Percentiles rank a stretch among this genome's conserved stretches.
phyloP scores from a whole-genome alignment of 2,329 filamentous ascomycete species.

The Phaeosphaeriaceae sp. region DNA sequence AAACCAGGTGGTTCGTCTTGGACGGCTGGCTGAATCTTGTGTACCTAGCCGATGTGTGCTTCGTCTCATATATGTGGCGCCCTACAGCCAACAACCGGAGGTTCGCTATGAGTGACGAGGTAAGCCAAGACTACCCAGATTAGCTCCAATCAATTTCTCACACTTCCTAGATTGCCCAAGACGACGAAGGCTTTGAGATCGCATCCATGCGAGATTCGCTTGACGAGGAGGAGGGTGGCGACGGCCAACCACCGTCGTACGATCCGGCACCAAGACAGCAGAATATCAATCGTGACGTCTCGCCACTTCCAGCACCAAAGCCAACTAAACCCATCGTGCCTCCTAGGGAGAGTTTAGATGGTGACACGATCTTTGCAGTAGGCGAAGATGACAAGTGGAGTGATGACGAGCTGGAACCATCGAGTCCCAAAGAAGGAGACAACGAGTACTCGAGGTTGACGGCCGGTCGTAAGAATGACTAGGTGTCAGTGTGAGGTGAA shows the following conservation, averaged over 20 bases:
- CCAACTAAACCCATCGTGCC: constrained; percentile 56
- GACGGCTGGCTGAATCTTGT: constrained; percentile 98
- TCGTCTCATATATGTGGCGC: constrained; percentile 94
- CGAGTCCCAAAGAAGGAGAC: constrained; percentile 51
- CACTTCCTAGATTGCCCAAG: constrained; percentile 76
- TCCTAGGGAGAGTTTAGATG: constrained; percentile 72
- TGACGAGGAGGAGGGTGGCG: constrained; percentile 65
- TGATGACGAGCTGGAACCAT: constrained; percentile 68
- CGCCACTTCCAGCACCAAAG: constrained; percentile 60
- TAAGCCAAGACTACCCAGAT: constrained; percentile 44
- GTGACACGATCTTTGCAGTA: constrained; percentile 95
- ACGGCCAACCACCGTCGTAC: constrained; percentile 47
- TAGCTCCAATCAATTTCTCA: constrained; percentile 34
- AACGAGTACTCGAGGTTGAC: constrained; percentile 43
- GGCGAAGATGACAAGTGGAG: constrained; percentile 87
- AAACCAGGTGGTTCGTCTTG: constrained; percentile 94
- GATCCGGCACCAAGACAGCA: constrained; percentile 46
- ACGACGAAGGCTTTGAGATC: constrained; percentile 98
- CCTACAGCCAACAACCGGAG: constrained; percentile 95
- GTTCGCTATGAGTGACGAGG: constrained; percentile 98
- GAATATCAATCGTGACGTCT: constrained; percentile 45
- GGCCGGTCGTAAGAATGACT: constrained; percentile 44
- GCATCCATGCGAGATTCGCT: constrained; percentile 82
- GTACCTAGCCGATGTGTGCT: constrained; percentile 90
- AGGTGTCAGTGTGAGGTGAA: constrained; percentile 9